Evolutionary conservation across 495 filamentous ascomycete species (phyloP), one percentile per base, ranked within the genome.

Genomic region (Mytilinidion resinicola): DNA sequence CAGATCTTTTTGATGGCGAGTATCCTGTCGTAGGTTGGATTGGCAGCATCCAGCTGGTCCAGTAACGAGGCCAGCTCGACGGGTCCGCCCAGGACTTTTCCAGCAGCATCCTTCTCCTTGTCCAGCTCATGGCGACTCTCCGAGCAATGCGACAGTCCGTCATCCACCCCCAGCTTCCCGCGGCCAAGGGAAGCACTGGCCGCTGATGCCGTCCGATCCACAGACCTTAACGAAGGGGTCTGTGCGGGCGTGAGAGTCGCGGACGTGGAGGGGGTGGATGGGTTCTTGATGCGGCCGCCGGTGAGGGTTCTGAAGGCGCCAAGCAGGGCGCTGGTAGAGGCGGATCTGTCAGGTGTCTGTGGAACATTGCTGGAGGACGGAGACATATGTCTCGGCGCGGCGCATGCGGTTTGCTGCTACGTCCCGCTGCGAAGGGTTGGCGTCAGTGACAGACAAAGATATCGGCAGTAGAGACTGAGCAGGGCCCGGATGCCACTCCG

Each of bases 261-360:
- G 9, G 63, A 46, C 15, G 56, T 50, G 34, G 60, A 56, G 2
- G 60, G 47, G 9, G 55, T 21, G 9, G 62, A 53, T 1, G 56
- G 33, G 49, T 56, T 64, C 54, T 60, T 63, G 17, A 59, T 20
- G 35, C 60, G 59, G 11, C 59, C 51, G 19, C 57, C 43, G 0
- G 66, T 64, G 34, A 68, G 56, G 42, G 39, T 49, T 19, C 66
- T 48, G 57, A 68, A 66, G 33, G 62, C 60, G 42, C 52, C 56
- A 20, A 66, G 54, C 14, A 68, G 56, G 20, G 59, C 47, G 20
- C 54, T 61, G 36, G 63, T 63, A 1, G 66, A 68, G 20, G 63
- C 49, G n/a, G 52, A 50, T 37, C 59, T 43, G 12, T 68, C 59
- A 19, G 66, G 66, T 42, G 66, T 66, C 25, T 53, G 56, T 15